Conservation (phyloP, 169 alveolate species). For the Perkinsus olseni region DNA sequence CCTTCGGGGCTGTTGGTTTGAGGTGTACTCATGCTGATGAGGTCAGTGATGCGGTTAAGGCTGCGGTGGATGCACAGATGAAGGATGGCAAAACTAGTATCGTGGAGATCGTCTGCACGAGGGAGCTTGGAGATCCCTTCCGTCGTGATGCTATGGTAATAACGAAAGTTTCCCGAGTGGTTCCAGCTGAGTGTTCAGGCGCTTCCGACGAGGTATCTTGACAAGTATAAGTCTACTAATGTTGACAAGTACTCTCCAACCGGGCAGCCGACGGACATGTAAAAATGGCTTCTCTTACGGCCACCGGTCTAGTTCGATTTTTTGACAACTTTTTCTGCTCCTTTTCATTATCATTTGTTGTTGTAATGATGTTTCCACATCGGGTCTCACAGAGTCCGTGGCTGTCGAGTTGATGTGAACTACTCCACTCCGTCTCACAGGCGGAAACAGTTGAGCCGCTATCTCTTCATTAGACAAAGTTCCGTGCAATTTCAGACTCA, state of each 20-base stretch:
- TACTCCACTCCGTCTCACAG: no score
- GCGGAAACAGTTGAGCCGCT: no score
- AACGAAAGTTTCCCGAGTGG: no score
- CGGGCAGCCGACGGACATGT: background rate
- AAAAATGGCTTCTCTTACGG: no score
- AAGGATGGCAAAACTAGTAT: background rate
- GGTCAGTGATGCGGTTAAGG: background rate
- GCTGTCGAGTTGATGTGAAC: no score
- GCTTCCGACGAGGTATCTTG: background rate
- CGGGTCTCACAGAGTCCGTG: no score
- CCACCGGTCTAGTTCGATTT: no score
- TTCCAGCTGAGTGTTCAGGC: background rate
- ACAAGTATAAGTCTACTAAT: background rate
- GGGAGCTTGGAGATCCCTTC: background rate
- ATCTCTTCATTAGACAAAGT: no score
- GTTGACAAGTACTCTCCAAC: background rate
- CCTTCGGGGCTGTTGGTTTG: background rate
- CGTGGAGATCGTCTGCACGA: background rate
- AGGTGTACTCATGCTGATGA: background rate
- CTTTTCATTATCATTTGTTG: no score
- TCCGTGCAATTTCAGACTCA: no score
- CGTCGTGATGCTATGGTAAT: background rate
- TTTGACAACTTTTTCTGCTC: no score
- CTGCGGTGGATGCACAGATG: background rate
- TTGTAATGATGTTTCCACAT: no score